These are phyloP conservation scores for Pseudogymnoascus sp. DNA, from an alignment of 2,329 filamentous ascomycete species.

Conservation along the genomic window DNA sequence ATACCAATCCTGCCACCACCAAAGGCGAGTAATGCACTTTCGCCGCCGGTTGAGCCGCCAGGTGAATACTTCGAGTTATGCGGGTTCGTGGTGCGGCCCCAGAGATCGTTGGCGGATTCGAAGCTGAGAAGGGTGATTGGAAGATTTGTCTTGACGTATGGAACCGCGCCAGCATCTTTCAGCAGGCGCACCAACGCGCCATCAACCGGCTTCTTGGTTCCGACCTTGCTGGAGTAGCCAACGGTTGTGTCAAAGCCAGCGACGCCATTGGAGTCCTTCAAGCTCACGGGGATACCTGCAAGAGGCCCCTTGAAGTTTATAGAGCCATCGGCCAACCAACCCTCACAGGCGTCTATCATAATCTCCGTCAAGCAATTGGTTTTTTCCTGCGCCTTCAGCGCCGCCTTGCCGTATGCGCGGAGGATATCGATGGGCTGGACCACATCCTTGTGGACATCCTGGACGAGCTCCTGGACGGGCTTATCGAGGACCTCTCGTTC, in stretches of 20 bases:
- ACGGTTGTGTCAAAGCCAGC: slow-evolving; percentile 78
- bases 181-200: slow-evolving; percentile 67
- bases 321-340: slow-evolving; percentile 52
- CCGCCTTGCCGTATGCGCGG: slow-evolving; percentile 79
- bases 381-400: slow-evolving; percentile 71
- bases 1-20: slow-evolving; percentile 78
- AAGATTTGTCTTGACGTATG: slow-evolving; percentile 87
- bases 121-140: slow-evolving; percentile 57
- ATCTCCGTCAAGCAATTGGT: slow-evolving; percentile 90
- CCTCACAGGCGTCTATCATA: slow-evolving; percentile 68
- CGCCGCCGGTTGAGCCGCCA: slow-evolving; percentile 67
- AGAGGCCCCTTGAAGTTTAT: slow-evolving; percentile 73
- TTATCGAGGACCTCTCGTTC: slow-evolving; percentile 63
- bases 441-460: slow-evolving; percentile 63
- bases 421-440: slow-evolving; percentile 65
- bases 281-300: slow-evolving; percentile 75
- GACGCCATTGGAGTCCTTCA: slow-evolving; percentile 76
- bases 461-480: slow-evolving; percentile 70
- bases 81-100: slow-evolving; percentile 76
- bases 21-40: slow-evolving; percentile 72
- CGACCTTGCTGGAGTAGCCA: slow-evolving; percentile 66
- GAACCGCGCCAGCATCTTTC: slow-evolving; percentile 80
- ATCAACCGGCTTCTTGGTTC: slow-evolving; percentile 63
- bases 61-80: slow-evolving; percentile 79
- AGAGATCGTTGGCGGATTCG: slow-evolving; percentile 51